phyloP scores from a whole-genome alignment of 768 basidiomycete genomes.

The Termitomyces sp. region DNA sequence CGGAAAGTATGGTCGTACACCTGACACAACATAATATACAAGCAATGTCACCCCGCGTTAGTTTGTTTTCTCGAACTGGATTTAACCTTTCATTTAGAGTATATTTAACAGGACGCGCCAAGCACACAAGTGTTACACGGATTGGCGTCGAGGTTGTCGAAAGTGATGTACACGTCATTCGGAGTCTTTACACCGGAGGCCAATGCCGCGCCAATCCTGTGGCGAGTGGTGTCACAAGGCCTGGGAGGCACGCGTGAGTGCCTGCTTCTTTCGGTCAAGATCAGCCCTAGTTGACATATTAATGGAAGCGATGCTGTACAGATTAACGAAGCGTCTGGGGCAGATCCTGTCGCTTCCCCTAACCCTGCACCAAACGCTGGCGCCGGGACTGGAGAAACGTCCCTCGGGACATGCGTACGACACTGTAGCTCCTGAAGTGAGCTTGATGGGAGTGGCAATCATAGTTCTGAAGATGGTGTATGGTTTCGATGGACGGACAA shows the following conservation, averaged over 20 bases:
- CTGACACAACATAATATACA: slow-evolving; percentile 65
- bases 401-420: slow-evolving; percentile 49
- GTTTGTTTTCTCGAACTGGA: slow-evolving; percentile 24
- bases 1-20: slow-evolving; percentile 55
- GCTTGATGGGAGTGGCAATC: slow-evolving; percentile 52
- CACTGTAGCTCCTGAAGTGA: slow-evolving; percentile 64
- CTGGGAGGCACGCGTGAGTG: slow-evolving; percentile 74
- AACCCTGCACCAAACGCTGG: slow-evolving; percentile 51
- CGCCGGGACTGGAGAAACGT: slow-evolving; percentile 30
- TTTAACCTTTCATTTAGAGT: not conserved
- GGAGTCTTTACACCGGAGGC: slow-evolving; percentile 64
- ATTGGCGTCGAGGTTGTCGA: slow-evolving; percentile 59
- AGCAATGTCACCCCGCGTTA: slow-evolving; percentile 68
- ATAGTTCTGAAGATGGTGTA: slow-evolving; percentile 82
- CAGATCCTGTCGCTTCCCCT: slow-evolving; percentile 53
- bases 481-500: slow-evolving; percentile 65
- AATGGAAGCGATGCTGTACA: slow-evolving; percentile 56
- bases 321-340: slow-evolving; percentile 55
- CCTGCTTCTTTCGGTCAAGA: not conserved
- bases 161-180: slow-evolving; percentile 45
- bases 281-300: slow-evolving; percentile 12
- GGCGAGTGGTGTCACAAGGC: slow-evolving; percentile 58
- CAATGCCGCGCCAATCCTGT: slow-evolving; percentile 73
- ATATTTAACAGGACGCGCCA: slow-evolving; percentile 55
- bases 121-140: slow-evolving; percentile 49